phyloP scores from a whole-genome alignment of 495 filamentous ascomycete species.

The Pseudotulostoma volvatum region DNA sequence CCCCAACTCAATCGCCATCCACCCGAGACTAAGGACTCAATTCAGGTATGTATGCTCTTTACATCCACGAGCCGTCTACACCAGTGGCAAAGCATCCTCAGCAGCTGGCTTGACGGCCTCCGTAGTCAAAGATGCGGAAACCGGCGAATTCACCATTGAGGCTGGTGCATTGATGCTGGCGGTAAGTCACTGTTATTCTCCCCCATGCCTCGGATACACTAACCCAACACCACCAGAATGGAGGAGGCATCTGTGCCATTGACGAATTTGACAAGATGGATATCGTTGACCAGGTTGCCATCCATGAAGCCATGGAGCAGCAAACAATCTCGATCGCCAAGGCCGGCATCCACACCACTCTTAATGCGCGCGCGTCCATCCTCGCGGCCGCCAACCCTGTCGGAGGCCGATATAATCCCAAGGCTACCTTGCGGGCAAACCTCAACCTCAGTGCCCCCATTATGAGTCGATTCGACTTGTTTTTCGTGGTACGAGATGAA shows the following conservation, averaged over 20 bases:
- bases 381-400: slow-evolving; percentile 94
- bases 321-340: slow-evolving; percentile 99
- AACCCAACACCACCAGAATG: slow-evolving; percentile 21
- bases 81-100: slow-evolving; percentile 92
- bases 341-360: slow-evolving; percentile 92
- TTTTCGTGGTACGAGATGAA: slow-evolving; percentile 96
- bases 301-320: slow-evolving; percentile 99
- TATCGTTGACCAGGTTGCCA: slow-evolving; percentile 90
- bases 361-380: slow-evolving; percentile 89
- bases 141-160: slow-evolving; percentile 97
- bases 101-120: slow-evolving; percentile 95
- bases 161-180: slow-evolving; percentile 96
- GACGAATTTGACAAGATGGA: slow-evolving; percentile 99
- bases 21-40: no score
- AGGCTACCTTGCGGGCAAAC: slow-evolving; percentile 80
- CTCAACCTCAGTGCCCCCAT: slow-evolving; percentile 98
- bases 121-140: slow-evolving; percentile 95
- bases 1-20: not conserved
- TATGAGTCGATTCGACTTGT: slow-evolving; percentile 97
- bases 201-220: not conserved
- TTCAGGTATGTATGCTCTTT: slow-evolving; percentile 76
- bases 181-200: no score
- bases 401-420: slow-evolving; percentile 90
- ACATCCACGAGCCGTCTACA: slow-evolving; percentile 91
- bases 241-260: slow-evolving; percentile 82